Percentiles rank a stretch among this genome's conserved stretches.
These are phyloP conservation scores for Punica granatum DNA, from an alignment of 345 rosid genomes.

Conservation along the genomic window DNA sequence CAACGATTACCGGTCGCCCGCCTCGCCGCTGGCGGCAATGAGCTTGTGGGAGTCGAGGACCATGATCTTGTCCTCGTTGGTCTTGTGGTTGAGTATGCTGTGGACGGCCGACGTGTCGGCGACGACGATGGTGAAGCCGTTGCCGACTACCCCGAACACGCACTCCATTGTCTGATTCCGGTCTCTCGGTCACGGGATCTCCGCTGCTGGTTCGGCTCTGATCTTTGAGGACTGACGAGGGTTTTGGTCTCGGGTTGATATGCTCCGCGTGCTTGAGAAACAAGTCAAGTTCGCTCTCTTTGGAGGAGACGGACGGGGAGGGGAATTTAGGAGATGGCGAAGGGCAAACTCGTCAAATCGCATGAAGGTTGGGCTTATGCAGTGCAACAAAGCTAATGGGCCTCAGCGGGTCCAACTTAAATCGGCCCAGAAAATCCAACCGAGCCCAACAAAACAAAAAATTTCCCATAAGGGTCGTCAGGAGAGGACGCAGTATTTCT, in stretches of 20 bases:
- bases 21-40: constrained; percentile 91
- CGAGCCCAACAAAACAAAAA: too few relatives aligned
- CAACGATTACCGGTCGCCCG: constrained; percentile 69
- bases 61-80: constrained; percentile 98
- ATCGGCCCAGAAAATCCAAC: background rate
- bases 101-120: constrained; percentile 91
- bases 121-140: constrained; percentile 71
- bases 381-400: background rate
- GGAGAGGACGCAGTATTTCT: too few relatives aligned
- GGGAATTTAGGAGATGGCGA: background rate
- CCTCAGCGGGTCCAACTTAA: background rate
- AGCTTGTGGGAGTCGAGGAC: constrained; percentile 91
- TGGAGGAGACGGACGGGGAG: constrained; percentile 1
- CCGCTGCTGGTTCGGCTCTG: background rate
- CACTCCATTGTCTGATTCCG: constrained; percentile 56
- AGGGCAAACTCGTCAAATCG: constrained; percentile 13
- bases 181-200: background rate
- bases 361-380: background rate
- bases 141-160: constrained; percentile 84
- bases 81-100: constrained; percentile 88
- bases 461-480: too few relatives aligned
- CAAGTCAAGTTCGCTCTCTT: constrained; percentile 15
- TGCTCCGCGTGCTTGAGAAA: constrained; percentile 19
- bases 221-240: background rate
- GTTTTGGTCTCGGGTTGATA: background rate